Percentiles rank a stretch among this genome's conserved stretches.
Conservation (phyloP, 768 basidiomycete genomes). For the Lactarius vividus region DNA sequence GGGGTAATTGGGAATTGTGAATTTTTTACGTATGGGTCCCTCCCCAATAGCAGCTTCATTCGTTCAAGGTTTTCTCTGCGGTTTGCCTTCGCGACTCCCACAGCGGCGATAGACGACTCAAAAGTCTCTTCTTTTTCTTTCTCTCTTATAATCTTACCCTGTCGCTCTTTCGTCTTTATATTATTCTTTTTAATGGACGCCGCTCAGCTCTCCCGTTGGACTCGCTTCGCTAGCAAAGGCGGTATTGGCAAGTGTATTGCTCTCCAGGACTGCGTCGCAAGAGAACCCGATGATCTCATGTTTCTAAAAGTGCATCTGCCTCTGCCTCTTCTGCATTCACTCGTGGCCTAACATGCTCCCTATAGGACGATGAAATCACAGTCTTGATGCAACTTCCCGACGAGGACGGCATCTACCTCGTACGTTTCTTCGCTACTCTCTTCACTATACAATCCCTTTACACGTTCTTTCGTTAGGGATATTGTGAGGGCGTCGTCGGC, state of each 20-base stretch:
- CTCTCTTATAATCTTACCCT: not conserved
- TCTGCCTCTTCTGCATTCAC: not conserved
- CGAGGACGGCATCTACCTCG: conserved; percentile 56
- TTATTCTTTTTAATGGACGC: conserved; percentile 52
- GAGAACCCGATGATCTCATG: conserved; percentile 77
- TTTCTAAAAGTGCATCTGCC: conserved; percentile 66
- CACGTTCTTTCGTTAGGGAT: conserved; percentile 49
- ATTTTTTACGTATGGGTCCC: not conserved
- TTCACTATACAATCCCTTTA: not conserved
- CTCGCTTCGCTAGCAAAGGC: conserved; percentile 79
- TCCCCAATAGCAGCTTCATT: no score
- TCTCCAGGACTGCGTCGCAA: conserved; percentile 68
- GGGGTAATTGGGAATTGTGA: not conserved
- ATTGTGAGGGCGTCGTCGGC: conserved; percentile 86
- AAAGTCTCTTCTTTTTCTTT: not conserved
- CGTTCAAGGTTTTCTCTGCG: not conserved
- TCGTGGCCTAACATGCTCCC: not conserved
- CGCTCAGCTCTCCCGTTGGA: conserved; percentile 73
- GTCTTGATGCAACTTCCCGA: conserved; percentile 70
- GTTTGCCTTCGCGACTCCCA: not conserved
- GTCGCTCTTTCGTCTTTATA: not conserved
- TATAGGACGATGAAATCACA: conserved; percentile 73
- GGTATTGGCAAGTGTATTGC: conserved; percentile 83
- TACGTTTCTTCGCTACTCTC: conserved; percentile 37
- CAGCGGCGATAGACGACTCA: not conserved